phyloP scores from a whole-genome alignment of 345 rosid species.

The Lepidium sativum region DNA sequence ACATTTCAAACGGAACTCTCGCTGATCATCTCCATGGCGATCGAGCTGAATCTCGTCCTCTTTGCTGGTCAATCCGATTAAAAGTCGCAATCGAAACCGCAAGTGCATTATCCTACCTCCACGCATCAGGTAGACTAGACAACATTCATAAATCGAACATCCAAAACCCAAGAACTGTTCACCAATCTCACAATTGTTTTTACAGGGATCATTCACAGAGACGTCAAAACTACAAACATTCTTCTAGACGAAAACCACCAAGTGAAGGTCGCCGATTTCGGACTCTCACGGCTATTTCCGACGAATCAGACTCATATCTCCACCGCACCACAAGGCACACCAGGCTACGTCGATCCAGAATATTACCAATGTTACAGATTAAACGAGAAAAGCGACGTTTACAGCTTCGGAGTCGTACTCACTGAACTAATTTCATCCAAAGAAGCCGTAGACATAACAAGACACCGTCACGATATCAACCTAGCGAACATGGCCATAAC shows the following conservation, averaged over 20 bases:
- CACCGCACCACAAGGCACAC: conserved; percentile 94
- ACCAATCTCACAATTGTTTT: not conserved
- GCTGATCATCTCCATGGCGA: conserved; percentile 79
- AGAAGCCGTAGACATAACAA: conserved; percentile 58
- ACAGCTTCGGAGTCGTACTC: conserved; percentile 85
- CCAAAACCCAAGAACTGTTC: not conserved
- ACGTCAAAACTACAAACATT: conserved; percentile 82
- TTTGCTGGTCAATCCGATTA: conserved; percentile 69
- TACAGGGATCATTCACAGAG: conserved; percentile 59
- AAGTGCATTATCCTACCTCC: conserved; percentile 59
- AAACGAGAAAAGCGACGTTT: conserved; percentile 82
- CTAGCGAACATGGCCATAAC: conserved; percentile 65
- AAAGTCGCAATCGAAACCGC: conserved; percentile 82
- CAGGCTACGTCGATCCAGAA: conserved; percentile 89
- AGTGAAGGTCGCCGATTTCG: conserved; percentile 94
- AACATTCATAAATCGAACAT: not conserved
- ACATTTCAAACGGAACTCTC: conserved; percentile 79
- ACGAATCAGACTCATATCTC: conserved; percentile 71
- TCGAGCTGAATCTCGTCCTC: conserved; percentile 32
- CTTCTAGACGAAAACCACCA: conserved; percentile 48
- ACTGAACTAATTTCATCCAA: conserved; percentile 60
- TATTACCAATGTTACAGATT: conserved; percentile 72
- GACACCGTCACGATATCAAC: conserved; percentile 61
- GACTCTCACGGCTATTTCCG: conserved; percentile 75
- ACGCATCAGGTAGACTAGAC: conserved; percentile 25